phyloP scores from a whole-genome alignment of 2,329 filamentous ascomycete genomes.

The Colletotrichum salicis region DNA sequence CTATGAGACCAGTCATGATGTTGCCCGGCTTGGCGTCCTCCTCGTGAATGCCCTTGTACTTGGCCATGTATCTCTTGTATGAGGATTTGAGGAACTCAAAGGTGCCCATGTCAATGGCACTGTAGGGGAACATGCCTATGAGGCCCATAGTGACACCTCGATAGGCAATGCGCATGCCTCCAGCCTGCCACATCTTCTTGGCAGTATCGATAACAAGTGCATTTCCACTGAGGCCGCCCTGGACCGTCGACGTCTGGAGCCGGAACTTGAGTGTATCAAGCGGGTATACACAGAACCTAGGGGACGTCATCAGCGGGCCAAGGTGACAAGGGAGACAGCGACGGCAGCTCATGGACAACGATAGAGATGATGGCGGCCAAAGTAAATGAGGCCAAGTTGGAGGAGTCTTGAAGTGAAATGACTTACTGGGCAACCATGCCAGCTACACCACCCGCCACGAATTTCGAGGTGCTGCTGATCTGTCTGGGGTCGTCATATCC shows the following conservation, averaged over 20 bases:
- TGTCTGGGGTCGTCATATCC: conserved; percentile 84
- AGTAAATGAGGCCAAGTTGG: not conserved
- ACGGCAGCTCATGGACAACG: not conserved
- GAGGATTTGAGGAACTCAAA: conserved; percentile 91
- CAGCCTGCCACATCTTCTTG: conserved; percentile 83
- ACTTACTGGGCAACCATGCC: conserved; percentile 92
- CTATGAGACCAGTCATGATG: conserved; percentile 86
- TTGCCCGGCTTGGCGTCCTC: conserved; percentile 86
- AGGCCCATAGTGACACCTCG: conserved; percentile 94
- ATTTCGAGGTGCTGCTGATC: conserved; percentile 87
- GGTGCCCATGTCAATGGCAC: conserved; percentile 93
- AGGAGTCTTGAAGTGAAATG: not conserved
- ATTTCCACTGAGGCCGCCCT: conserved; percentile 85
- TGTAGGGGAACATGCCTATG: conserved; percentile 97
- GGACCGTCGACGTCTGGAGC: conserved; percentile 94
- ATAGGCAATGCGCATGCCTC: conserved; percentile 82
- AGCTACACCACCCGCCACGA: conserved; percentile 88
- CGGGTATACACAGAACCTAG: conserved; percentile 89
- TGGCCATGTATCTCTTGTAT: conserved; percentile 77
- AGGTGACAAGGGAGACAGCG: not conserved
- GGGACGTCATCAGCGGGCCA: conserved; percentile 38
- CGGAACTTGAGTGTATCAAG: conserved; percentile 85
- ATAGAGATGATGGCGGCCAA: not conserved
- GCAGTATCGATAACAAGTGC: conserved; percentile 84
- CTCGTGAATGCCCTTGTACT: conserved; percentile 76